These are phyloP conservation scores for Tricholoma terreum DNA, from an alignment of 768 basidiomycete genomes.

Conservation along the genomic window DNA sequence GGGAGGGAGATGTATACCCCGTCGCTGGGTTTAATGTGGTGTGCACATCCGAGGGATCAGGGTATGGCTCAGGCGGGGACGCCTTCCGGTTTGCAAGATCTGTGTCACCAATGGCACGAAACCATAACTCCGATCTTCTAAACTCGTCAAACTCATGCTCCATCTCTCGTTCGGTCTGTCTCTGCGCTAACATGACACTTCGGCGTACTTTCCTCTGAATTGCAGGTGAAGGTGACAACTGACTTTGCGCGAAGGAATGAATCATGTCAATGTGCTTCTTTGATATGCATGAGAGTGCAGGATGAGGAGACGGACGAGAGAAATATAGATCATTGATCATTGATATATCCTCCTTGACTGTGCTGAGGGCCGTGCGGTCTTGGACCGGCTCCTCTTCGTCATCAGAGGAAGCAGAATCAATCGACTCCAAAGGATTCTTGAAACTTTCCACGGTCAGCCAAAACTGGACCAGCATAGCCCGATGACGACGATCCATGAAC, in stretches of 20 bases:
- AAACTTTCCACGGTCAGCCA: conserved; percentile 98
- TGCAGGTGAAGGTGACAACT: conserved; percentile 40
- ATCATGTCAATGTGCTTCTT: conserved; percentile 71
- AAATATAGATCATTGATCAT: conserved; percentile 92
- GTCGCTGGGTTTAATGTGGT: neutral
- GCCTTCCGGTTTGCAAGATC: conserved; percentile 32
- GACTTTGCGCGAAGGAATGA: conserved; percentile 56
- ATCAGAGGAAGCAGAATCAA: conserved; percentile 69
- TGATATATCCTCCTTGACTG: conserved; percentile 80
- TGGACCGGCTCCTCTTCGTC: conserved; percentile 54
- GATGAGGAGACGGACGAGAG: conserved; percentile 52
- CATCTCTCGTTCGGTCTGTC: conserved; percentile 86
- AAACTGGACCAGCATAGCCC: conserved; percentile 88
- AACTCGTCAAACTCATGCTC: conserved; percentile 91
- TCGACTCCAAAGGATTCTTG: conserved; percentile 90
- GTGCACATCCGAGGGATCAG: conserved; percentile 3
- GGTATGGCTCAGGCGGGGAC: neutral
- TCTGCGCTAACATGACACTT: conserved; percentile 81
- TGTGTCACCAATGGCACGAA: conserved; percentile 78
- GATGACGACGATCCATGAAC: conserved; percentile 89
- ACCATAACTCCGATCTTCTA: conserved; percentile 86
- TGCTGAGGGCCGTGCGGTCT: conserved; percentile 53
- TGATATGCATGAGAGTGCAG: conserved; percentile 60
- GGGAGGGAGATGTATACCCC: conserved; percentile 7
- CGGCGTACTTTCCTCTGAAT: conserved; percentile 59